Conservation (phyloP, 2,329 filamentous ascomycete species). For the Claviceps pusilla region DNA sequence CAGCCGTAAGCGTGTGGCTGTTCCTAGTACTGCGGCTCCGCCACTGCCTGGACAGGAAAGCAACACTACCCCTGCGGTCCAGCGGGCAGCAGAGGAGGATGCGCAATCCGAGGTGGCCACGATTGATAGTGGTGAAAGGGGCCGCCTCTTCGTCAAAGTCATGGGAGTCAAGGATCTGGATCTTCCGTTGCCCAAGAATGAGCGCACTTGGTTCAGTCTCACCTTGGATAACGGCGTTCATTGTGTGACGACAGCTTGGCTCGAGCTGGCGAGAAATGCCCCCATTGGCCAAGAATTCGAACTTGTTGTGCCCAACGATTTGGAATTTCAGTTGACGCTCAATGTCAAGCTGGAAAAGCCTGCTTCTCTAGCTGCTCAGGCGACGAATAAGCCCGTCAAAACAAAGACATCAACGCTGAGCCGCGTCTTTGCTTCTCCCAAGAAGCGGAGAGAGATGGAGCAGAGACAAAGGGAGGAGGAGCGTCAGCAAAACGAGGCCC, state of each 20-base stretch:
- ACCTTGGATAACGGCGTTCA: slow-evolving; percentile 97
- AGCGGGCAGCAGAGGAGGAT: slow-evolving; percentile 56
- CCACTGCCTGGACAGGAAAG: slow-evolving; percentile 81
- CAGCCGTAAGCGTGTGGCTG: slow-evolving; percentile 34
- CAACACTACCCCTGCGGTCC: slow-evolving; percentile 50
- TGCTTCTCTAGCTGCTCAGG: slow-evolving; percentile 39
- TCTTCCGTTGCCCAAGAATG: slow-evolving; percentile 75
- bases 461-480: slow-evolving; percentile 70
- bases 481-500: slow-evolving; percentile 47
- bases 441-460: slow-evolving; percentile 92
- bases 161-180: slow-evolving; percentile 93
- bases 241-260: slow-evolving; percentile 90
- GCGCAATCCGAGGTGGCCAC: slow-evolving; percentile 37
- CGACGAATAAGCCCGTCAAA: slow-evolving; percentile 44
- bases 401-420: slow-evolving; percentile 80
- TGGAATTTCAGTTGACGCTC: slow-evolving; percentile 96
- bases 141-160: slow-evolving; percentile 94
- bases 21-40: slow-evolving; percentile 48
- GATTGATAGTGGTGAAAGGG: slow-evolving; percentile 73
- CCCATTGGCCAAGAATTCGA: slow-evolving; percentile 98
- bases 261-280: slow-evolving; percentile 80
- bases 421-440: slow-evolving; percentile 82
- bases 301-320: slow-evolving; percentile 86
- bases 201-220: slow-evolving; percentile 85
- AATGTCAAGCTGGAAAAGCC: slow-evolving; percentile 88